Evolutionary conservation across 768 basidiomycete species (phyloP).

Genomic region (Rhizopogon vulgaris): DNA sequence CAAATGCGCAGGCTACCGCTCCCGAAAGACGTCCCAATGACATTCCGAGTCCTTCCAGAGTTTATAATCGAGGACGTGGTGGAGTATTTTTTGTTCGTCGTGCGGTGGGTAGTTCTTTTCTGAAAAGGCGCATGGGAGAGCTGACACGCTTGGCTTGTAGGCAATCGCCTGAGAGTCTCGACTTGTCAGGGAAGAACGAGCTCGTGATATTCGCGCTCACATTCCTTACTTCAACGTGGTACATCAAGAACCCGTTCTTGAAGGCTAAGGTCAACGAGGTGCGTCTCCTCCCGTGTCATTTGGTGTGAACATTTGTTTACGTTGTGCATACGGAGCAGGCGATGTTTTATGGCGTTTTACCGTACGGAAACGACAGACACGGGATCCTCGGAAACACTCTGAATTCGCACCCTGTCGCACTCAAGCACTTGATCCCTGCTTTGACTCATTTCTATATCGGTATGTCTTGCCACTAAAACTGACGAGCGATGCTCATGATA

Average conservation of each 20-base stretch:
- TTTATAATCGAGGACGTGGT: slow-evolving; percentile 92
- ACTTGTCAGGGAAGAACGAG: slow-evolving; percentile 79
- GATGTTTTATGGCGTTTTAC: slow-evolving; percentile 66
- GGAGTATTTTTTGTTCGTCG: slow-evolving; percentile 80
- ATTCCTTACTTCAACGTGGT: slow-evolving; percentile 91
- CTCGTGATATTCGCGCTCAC: slow-evolving; percentile 83
- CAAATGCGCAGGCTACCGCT: slow-evolving; percentile 64
- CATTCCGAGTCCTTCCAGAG: slow-evolving; percentile 87
- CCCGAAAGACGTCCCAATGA: slow-evolving; percentile 75
- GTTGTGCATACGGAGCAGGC: slow-evolving; percentile 37
- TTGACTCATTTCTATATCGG: slow-evolving; percentile 95
- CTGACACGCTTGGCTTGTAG: slow-evolving; percentile 25
- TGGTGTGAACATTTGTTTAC: background rate
- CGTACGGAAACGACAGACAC: slow-evolving; percentile 55
- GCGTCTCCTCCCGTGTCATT: slow-evolving; percentile 10
- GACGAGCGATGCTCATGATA: background rate
- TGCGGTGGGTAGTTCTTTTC: slow-evolving; percentile 49
- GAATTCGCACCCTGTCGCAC: slow-evolving; percentile 77
- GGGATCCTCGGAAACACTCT: slow-evolving; percentile 80
- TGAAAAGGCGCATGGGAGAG: background rate
- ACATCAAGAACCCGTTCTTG: slow-evolving; percentile 97
- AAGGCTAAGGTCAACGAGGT: slow-evolving; percentile 96
- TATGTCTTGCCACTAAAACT: slow-evolving; percentile 26
- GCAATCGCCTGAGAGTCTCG: slow-evolving; percentile 71
- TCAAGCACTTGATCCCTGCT: slow-evolving; percentile 85